Evolutionary conservation across 2,329 filamentous ascomycete genomes (phyloP).

Genomic region (Diaporthe australafricana): DNA sequence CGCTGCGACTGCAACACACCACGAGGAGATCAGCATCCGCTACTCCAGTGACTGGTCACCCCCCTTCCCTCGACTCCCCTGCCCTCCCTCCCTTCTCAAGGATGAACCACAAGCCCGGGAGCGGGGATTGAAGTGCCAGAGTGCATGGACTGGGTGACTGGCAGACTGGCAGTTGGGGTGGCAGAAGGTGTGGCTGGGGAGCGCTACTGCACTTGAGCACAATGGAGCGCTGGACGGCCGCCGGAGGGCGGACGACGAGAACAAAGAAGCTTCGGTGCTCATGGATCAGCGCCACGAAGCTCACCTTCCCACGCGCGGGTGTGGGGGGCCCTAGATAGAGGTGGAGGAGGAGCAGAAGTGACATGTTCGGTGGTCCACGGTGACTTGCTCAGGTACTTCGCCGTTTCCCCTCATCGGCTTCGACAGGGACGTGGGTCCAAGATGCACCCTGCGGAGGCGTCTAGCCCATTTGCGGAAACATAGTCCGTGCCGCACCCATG

Average conservation of each 20-base stretch:
- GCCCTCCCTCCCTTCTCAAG: neutral
- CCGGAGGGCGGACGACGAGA: neutral
- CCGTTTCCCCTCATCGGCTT: neutral
- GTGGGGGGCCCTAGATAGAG: neutral
- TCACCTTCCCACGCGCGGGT: neutral
- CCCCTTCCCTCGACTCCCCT: neutral
- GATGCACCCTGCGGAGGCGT: neutral
- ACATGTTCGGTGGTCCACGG: neutral
- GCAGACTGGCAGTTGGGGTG: neutral
- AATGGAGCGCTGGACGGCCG: neutral
- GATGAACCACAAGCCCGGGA: slow-evolving; percentile 10
- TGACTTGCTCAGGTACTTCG: neutral
- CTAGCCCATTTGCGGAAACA: slow-evolving; percentile 15
- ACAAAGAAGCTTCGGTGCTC: neutral
- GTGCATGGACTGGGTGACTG: neutral
- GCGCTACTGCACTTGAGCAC: neutral
- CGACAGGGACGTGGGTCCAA: neutral
- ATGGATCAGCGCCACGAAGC: neutral
- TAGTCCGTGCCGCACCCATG: neutral
- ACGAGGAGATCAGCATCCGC: slow-evolving; percentile 6
- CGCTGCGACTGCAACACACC: slow-evolving; percentile 17
- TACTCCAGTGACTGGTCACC: neutral
- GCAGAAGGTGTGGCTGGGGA: neutral
- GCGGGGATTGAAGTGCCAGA: neutral
- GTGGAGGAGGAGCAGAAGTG: neutral